A percentile compares a stretch with the other conserved stretches of the same genome.
phyloP scores from a whole-genome alignment of 2,329 filamentous ascomycete genomes.

The Tolypocladium endophyticum region DNA sequence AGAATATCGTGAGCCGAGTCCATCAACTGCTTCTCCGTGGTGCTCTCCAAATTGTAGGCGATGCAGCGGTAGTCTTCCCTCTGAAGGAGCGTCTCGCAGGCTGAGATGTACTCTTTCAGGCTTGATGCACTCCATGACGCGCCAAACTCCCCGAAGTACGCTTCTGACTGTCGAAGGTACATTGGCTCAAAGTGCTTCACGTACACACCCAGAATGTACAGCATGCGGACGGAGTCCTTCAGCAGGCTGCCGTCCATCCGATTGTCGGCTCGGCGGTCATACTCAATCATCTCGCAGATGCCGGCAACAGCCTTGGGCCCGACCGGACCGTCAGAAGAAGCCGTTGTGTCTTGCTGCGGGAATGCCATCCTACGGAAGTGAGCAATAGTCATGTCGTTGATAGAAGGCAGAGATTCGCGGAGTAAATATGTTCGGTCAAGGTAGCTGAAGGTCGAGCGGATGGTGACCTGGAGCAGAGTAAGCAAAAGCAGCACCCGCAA shows the following conservation, averaged over 20 bases:
- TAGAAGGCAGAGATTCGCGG: constrained; percentile 55
- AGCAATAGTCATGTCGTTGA: constrained; percentile 71
- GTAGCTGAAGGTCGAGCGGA: constrained; percentile 88
- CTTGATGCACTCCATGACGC: constrained; percentile 50
- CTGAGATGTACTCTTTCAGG: constrained; percentile 66
- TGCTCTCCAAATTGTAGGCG: constrained; percentile 68
- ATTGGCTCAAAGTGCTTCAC: constrained; percentile 66
- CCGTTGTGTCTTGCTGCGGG: constrained; percentile 8
- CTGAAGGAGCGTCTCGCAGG: constrained; percentile 57
- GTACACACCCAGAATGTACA: constrained; percentile 79
- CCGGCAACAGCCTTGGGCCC: constrained; percentile 30
- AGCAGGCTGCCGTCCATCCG: constrained; percentile 56
- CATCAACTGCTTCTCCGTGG: constrained; percentile 69
- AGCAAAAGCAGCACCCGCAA: not conserved
- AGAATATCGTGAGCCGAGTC: constrained; percentile 62
- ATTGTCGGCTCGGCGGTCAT: constrained; percentile 51
- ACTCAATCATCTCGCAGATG: constrained; percentile 65
- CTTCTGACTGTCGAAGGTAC: constrained; percentile 57
- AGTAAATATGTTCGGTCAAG: constrained; percentile 84
- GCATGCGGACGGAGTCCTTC: constrained; percentile 65
- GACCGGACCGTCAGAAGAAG: constrained; percentile 6
- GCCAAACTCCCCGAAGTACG: constrained; percentile 62
- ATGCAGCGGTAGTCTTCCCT: constrained; percentile 70
- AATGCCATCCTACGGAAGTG: constrained; percentile 60
- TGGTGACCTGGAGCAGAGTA: constrained; percentile 43